Conservation (phyloP, 2,329 filamentous ascomycete species). For the Colletotrichum coccodes region DNA sequence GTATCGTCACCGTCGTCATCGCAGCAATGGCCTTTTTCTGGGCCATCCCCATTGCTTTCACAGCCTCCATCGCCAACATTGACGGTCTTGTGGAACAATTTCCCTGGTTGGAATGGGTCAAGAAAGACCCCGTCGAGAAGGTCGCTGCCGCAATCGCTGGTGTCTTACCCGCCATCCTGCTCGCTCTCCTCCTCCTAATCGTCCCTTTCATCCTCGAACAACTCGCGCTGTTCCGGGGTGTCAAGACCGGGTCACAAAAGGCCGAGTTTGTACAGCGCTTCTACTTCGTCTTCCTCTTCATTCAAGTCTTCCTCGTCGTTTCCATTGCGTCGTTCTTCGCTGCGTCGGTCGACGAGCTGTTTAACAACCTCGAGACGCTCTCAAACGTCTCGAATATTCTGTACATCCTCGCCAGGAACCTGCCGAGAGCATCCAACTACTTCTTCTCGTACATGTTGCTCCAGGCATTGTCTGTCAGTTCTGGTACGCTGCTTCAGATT, state of each 20-base stretch:
- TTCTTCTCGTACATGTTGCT: slow-evolving; percentile 99
- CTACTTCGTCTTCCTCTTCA: slow-evolving; percentile 94
- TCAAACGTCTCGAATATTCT: slow-evolving; percentile 74
- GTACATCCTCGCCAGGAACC: slow-evolving; percentile 76
- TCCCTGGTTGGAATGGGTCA: slow-evolving; percentile 77
- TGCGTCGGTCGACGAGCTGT: slow-evolving; percentile 71
- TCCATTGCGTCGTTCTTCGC: slow-evolving; percentile 81
- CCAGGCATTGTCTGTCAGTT: slow-evolving; percentile 90
- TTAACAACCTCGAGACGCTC: slow-evolving; percentile 57
- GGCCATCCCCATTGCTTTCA: slow-evolving; percentile 91
- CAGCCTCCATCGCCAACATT: slow-evolving; percentile 83
- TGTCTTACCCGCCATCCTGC: slow-evolving; percentile 82
- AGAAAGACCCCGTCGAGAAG: slow-evolving; percentile 68
- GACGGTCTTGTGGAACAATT: slow-evolving; percentile 73
- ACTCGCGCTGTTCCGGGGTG: slow-evolving; percentile 78
- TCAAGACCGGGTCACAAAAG: slow-evolving; percentile 82
- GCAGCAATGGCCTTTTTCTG: slow-evolving; percentile 85
- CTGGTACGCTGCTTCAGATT: slow-evolving; percentile 87
- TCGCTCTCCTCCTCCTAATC: slow-evolving; percentile 82
- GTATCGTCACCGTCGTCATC: slow-evolving; percentile 72
- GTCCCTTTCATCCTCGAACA: slow-evolving; percentile 83
- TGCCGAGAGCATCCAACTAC: slow-evolving; percentile 92
- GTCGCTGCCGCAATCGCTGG: slow-evolving; percentile 77
- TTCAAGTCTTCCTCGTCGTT: slow-evolving; percentile 94
- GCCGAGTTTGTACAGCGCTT: slow-evolving; percentile 89